Base-by-base conservation (phyloP, 805 yeast genomes). In the Yamadazyma laniorum region DNA sequence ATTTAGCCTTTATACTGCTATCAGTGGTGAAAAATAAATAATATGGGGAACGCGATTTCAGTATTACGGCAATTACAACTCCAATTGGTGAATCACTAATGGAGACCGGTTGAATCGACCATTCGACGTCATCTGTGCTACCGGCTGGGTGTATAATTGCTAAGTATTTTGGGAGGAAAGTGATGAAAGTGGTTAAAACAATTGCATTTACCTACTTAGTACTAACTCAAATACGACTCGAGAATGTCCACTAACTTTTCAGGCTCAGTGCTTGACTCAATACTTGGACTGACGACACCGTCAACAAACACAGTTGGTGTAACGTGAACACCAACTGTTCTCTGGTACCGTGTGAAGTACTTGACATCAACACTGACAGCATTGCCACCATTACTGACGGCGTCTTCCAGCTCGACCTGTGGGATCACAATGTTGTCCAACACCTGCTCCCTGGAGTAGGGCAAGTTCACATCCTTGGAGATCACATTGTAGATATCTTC, bases 281-380 rank as follows among this genome's bases (percentile, higher is more conserved):
- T 72, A 5, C 67, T 50, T 25, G 67, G 65, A 45, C 73, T 75
- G 16, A 70, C 68, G 34, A 83, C 75, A 1, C 95, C 95, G 56
- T 86, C 75, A 27, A 87, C 63, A 15, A 74, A 58, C 11, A 85
- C 84, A 4, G 93, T 81, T 15, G 96, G 96, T 3, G 93, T 85
- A n/a, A 84, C 81, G 55, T 88, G 95, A 26, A 84, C 77, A 30
- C 91, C 88, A 29, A 80, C 75, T 42, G 85, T 86, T 55, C 96
- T 74, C 37, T 79, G 80, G 54, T 77, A 78, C 56, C 80, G 73
- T 14, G 89, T 74, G 54, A 85, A 86, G 51, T 81, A 82, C 62
- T 86, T 88, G 44, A 85, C 50, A 52, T 86, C 95, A 23, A 59
- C 68, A 3, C 77, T 68, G 25, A 81, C 70, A 5, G 58, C 66